Percentiles rank a stretch among this genome's conserved stretches.
Evolutionary conservation across 129 eudicot genomes (phyloP).

Genomic region (Pittosporum tobira): DNA sequence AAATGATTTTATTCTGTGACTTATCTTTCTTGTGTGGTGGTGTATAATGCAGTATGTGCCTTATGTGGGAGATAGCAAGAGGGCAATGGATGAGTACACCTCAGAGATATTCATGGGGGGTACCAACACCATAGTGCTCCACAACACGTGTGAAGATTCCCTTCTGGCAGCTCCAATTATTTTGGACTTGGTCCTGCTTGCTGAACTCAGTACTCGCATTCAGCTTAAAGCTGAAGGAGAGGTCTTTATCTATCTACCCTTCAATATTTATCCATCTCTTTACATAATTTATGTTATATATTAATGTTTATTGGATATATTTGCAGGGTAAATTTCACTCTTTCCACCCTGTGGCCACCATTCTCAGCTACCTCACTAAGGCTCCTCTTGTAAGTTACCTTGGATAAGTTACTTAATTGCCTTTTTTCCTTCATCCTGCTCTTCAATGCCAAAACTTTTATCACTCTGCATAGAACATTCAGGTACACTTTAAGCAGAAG

Average conservation of each 20-base stretch:
- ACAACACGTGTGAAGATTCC: conserved; percentile 97
- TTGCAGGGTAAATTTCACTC: conserved; percentile 90
- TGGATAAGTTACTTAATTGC: no score
- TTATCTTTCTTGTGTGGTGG: no score
- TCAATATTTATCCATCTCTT: neutral
- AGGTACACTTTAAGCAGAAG: neutral
- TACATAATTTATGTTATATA: neutral
- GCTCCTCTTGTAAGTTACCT: conserved; percentile 83
- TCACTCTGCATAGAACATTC: no score
- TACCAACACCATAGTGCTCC: conserved; percentile 77
- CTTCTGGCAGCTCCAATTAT: conserved; percentile 95
- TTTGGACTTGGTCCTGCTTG: conserved; percentile 84
- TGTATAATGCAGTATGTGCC: conserved; percentile 90
- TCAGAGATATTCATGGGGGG: conserved; percentile 99
- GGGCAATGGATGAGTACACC: conserved; percentile 98
- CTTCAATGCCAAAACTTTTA: no score
- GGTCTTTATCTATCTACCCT: conserved; percentile 20
- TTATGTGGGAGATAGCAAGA: conserved; percentile 91
- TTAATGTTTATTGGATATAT: neutral
- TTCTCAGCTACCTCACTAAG: conserved; percentile 89
- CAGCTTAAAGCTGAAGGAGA: conserved; percentile 76
- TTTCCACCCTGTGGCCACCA: conserved; percentile 92
- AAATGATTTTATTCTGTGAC: no score
- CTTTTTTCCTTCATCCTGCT: no score
- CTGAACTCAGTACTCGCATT: conserved; percentile 92